Evolutionary conservation across 805 yeast species (phyloP).

Genomic region (Suhomyces kilbournensis): DNA sequence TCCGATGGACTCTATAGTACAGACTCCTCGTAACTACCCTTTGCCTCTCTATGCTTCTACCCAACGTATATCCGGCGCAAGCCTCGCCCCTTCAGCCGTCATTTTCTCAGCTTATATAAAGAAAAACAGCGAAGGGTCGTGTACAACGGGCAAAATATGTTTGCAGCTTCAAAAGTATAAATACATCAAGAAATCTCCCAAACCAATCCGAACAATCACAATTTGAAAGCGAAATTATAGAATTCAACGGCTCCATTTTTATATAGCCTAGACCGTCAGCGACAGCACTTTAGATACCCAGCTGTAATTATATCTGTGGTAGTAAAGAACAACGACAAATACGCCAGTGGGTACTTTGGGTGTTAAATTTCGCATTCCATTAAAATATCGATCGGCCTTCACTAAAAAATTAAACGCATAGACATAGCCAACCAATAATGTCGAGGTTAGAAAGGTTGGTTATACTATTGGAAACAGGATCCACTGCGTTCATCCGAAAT

Average conservation of each 20-base stretch:
- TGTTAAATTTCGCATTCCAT: background rate
- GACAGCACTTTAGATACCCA: background rate
- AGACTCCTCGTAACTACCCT: background rate
- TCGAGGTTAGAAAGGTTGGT: constrained; percentile 57
- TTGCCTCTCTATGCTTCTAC: background rate
- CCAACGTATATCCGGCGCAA: background rate
- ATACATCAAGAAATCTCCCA: constrained; percentile 17
- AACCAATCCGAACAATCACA: constrained; percentile 3
- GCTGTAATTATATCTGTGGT: background rate
- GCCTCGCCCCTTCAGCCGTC: background rate
- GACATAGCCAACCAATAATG: constrained; percentile 19
- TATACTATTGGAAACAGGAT: constrained; percentile 81
- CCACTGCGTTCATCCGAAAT: constrained; percentile 87
- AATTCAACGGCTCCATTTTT: background rate
- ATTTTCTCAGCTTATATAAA: background rate
- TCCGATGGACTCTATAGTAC: background rate
- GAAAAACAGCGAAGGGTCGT: constrained; percentile 3
- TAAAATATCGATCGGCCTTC: background rate
- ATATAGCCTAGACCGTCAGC: background rate
- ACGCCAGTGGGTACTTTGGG: background rate
- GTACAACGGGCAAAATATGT: constrained; percentile 1
- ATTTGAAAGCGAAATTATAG: background rate
- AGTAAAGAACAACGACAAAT: background rate
- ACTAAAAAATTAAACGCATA: background rate
- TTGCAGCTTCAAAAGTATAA: constrained; percentile 13